A percentile compares a stretch with the other conserved stretches of the same genome.
Evolutionary conservation across 2,329 filamentous ascomycete species (phyloP).

Genomic region (Aspergillaceae sp.): DNA sequence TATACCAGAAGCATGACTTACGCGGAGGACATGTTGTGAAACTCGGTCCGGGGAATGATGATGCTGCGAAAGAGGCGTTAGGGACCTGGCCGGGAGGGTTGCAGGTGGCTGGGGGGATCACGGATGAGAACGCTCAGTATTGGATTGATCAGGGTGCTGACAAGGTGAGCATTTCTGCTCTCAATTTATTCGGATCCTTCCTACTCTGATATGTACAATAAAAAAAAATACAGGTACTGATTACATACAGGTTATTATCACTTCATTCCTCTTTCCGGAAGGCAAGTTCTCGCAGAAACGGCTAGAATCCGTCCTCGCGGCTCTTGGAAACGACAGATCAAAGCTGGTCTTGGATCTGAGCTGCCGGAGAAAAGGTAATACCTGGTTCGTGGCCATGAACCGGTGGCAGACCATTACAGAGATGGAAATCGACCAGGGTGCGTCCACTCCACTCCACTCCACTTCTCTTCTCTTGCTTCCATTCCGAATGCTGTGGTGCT

Average conservation of each 20-base stretch:
- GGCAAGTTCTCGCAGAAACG: slow-evolving; percentile 71
- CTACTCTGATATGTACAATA: no score
- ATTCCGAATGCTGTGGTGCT: slow-evolving; percentile 5
- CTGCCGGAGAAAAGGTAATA: slow-evolving; percentile 66
- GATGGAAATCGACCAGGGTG: slow-evolving; percentile 85
- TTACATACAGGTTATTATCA: slow-evolving; percentile 76
- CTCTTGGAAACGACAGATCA: slow-evolving; percentile 62
- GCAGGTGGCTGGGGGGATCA: slow-evolving; percentile 93
- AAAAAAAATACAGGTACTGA: background rate
- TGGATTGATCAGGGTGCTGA: slow-evolving; percentile 87
- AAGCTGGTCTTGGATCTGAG: slow-evolving; percentile 93
- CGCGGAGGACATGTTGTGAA: slow-evolving; percentile 89
- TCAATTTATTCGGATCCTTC: slow-evolving; percentile 1
- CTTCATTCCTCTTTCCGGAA: slow-evolving; percentile 83
- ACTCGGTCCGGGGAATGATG: slow-evolving; percentile 80
- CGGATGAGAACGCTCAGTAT: slow-evolving; percentile 66
- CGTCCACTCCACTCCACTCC: slow-evolving; percentile 7
- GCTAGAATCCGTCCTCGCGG: slow-evolving; percentile 63
- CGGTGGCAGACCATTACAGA: slow-evolving; percentile 98
- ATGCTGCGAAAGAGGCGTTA: slow-evolving; percentile 69
- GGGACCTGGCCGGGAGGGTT: slow-evolving; percentile 68
- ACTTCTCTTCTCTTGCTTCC: background rate
- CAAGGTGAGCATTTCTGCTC: slow-evolving; percentile 54
- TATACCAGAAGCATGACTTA: slow-evolving; percentile 70
- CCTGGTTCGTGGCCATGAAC: slow-evolving; percentile 97